phyloP scores from a whole-genome alignment of 169 alveolate species.

The Plasmodium reichenowi region DNA sequence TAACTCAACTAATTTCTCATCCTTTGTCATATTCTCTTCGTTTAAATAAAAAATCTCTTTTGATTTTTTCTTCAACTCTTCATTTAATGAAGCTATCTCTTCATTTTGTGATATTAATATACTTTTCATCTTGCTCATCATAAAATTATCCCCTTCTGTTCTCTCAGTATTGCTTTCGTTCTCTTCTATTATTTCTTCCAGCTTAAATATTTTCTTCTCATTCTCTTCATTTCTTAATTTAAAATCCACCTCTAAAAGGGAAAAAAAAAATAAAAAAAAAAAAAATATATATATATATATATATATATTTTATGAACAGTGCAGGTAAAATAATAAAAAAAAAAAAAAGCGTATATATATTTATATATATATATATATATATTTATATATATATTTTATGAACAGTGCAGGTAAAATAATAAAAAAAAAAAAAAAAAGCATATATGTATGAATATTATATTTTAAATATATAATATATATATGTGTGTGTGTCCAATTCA shows the following conservation, averaged over 20 bases:
- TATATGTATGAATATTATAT: not conserved
- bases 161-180: conserved; percentile 11
- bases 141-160: conserved; percentile 17
- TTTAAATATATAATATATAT: not conserved
- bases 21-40: conserved; percentile 43
- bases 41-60: conserved; percentile 45
- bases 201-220: conserved; percentile 3
- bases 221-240: conserved; percentile 19
- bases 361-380: not conserved
- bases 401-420: not conserved
- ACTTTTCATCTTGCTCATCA: conserved; percentile 44
- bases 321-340: not conserved
- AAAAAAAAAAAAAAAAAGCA: not conserved
- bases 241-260: conserved; percentile 32
- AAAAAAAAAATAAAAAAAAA: not conserved
- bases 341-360: not conserved
- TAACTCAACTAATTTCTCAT: conserved; percentile 62
- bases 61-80: conserved; percentile 38
- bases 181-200: conserved; percentile 12
- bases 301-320: not conserved
- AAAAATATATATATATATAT: not conserved
- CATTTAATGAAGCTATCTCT: conserved; percentile 48
- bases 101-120: conserved; percentile 59
- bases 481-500: not conserved
- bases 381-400: not conserved